A percentile compares a stretch with the other conserved stretches of the same genome.
These are phyloP conservation scores for Aegle marmelos DNA, from an alignment of 345 rosid genomes.

Conservation along the genomic window DNA sequence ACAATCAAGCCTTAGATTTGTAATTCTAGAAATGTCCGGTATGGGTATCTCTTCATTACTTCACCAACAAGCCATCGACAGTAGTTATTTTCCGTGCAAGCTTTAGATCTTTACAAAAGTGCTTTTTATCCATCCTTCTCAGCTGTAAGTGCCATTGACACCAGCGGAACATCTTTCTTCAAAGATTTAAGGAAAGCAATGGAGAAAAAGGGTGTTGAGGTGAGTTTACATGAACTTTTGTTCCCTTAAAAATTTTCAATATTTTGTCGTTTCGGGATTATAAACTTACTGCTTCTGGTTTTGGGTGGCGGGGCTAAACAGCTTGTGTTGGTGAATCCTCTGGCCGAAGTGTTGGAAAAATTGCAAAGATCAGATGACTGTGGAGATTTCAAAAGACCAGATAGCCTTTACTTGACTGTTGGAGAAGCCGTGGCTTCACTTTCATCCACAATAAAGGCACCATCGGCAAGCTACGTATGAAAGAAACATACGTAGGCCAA, in stretches of 20 bases:
- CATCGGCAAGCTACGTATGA: constrained; percentile 40
- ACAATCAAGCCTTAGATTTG: constrained; percentile 47
- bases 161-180: constrained; percentile 70
- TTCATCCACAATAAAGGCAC: constrained; percentile 50
- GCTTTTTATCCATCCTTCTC: neutral
- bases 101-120: neutral
- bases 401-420: constrained; percentile 69
- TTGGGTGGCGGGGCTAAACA: constrained; percentile 25
- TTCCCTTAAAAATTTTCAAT: neutral
- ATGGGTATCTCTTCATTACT: constrained; percentile 4
- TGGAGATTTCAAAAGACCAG: constrained; percentile 43
- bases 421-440: constrained; percentile 85
- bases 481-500: neutral
- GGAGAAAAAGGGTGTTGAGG: constrained; percentile 57
- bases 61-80: neutral
- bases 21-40: constrained; percentile 81
- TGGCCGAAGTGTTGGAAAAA: constrained; percentile 84
- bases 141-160: constrained; percentile 87
- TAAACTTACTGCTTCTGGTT: neutral
- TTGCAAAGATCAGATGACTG: constrained; percentile 59
- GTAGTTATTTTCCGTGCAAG: neutral
- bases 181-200: constrained; percentile 61
- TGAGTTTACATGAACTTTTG: constrained; percentile 17
- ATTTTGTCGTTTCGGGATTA: neutral
- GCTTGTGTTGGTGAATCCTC: constrained; percentile 91